Base-by-base conservation (phyloP, 1,284 basidiomycete species). In the Moesziomyces globuligerus region DNA sequence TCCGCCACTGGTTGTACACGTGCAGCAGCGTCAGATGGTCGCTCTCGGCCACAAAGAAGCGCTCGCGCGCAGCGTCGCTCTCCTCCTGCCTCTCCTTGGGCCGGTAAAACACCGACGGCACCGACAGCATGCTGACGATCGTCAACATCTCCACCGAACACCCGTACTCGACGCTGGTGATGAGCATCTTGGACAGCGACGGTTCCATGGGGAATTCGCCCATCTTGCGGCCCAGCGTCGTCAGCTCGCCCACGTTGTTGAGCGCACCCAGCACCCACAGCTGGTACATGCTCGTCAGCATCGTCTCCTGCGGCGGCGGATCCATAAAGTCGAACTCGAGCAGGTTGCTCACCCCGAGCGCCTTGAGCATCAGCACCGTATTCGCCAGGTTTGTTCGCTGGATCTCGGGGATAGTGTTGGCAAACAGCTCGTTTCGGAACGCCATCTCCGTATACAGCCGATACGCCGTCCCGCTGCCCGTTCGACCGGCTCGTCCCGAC, bases 281-380 rank as follows among this genome's bases (percentile, higher is more conserved):
- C 83, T 98, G 94, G 83, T 98, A 98, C 94, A 98, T 98, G 3
- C 93, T 96, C 82, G 96, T 97, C 21, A 83, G 52, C 28, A 82
- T 74, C 47, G 83, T 83, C 44, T 84, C 86, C 78, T 88, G 87
- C 6, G 84, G 85, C 0, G 96, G 96, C 4, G 96, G 96, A 83
- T 98, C 96, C 88, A 99, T 92, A 82, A 98, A 99, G 84, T 98
- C 95, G 81, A 99, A 99, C 58, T 94, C 94, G 74, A 98, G 91
- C 51, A 98, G 88, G 81, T 98, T 88, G 88, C 89, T 94, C 85
- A 85, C 98, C 25, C 95, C 96, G 15, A 99, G 86, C 2, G 93
- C 94, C 83, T 98, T 98, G 55, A 98, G 87, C 43, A 97, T 83
- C 15, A 99, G 84, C 2, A 99, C 96, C 1, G 95, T 95, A 88